Percentiles rank a stretch among this genome's conserved stretches.
phyloP scores from a whole-genome alignment of 306 rosid genomes.

The Cucumis melo region DNA sequence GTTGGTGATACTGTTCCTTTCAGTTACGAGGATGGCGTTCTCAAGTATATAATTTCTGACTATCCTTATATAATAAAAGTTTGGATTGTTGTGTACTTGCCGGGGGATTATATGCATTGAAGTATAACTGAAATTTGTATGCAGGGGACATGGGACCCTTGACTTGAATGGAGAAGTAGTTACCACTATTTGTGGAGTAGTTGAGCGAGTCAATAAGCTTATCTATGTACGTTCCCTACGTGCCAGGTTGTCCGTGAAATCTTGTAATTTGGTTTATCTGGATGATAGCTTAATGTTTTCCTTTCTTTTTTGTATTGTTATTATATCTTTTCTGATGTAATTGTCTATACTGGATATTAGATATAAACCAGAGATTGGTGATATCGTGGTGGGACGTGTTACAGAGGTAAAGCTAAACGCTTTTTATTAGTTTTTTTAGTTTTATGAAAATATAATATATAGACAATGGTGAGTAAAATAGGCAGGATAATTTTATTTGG shows the following conservation, averaged over 20 bases:
- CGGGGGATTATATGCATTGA: neutral
- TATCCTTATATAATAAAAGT: neutral
- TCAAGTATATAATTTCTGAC: conserved; percentile 17
- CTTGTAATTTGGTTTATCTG: neutral
- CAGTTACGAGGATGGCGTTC: conserved; percentile 56
- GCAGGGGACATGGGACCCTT: conserved; percentile 79
- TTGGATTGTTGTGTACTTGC: neutral
- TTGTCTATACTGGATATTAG: conserved; percentile 13
- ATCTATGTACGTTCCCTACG: conserved; percentile 73
- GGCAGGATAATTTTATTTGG: neutral
- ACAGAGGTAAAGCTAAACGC: conserved; percentile 39
- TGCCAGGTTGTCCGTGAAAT: conserved; percentile 29
- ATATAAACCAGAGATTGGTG: conserved; percentile 95
- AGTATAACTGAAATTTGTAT: neutral
- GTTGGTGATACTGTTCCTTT: conserved; percentile 68
- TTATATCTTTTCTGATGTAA: neutral
- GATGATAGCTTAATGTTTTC: neutral
- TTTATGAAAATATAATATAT: neutral
- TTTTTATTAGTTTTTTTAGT: neutral
- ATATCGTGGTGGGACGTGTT: conserved; percentile 74
- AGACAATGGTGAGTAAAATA: neutral
- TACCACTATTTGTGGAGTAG: conserved; percentile 79
- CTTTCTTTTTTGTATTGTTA: neutral
- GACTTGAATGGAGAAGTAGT: conserved; percentile 60
- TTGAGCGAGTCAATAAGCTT: conserved; percentile 84